Conservation (phyloP, 345 rosid genomes). For the Eucalyptus brandiana region DNA sequence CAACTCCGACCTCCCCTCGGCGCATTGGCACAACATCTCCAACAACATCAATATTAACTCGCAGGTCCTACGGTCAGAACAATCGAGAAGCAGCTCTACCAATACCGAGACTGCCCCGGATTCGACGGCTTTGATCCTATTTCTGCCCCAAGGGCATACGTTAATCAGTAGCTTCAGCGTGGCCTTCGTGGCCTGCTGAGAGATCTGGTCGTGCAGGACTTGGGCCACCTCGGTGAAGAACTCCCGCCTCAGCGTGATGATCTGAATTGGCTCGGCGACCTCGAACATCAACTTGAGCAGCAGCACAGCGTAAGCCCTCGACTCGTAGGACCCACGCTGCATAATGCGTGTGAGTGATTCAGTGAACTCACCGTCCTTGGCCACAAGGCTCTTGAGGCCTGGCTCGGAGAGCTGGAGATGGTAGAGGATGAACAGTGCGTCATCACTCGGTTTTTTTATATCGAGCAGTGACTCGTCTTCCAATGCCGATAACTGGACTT, state of each 20-base stretch:
- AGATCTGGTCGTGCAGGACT: slow-evolving; percentile 27
- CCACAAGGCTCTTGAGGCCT: slow-evolving; percentile 40
- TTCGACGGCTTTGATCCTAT: slow-evolving; percentile 39
- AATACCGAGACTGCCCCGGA: slow-evolving; percentile 17
- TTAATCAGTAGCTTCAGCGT: slow-evolving; percentile 20
- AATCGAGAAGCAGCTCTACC: slow-evolving; percentile 34
- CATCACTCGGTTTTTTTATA: slow-evolving; percentile 19
- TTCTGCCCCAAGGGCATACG: slow-evolving; percentile 51
- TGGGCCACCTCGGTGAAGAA: slow-evolving; percentile 25
- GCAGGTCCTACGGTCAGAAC: slow-evolving; percentile 9
- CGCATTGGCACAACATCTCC: slow-evolving; percentile 23
- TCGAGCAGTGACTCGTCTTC: not conserved
- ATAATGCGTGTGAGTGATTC: slow-evolving; percentile 16
- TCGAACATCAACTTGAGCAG: slow-evolving; percentile 18
- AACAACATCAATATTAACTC: slow-evolving; percentile 27
- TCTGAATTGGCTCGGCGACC: slow-evolving; percentile 30
- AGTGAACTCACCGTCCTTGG: slow-evolving; percentile 31
- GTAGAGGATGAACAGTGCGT: slow-evolving; percentile 62
- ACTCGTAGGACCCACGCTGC: slow-evolving; percentile 11
- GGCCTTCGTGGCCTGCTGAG: slow-evolving; percentile 30
- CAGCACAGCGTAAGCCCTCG: slow-evolving; percentile 19
- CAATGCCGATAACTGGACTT: not conserved
- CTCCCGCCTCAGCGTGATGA: slow-evolving; percentile 6
- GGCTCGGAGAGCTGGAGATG: slow-evolving; percentile 53
- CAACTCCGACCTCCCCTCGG: slow-evolving; percentile 27